Percentiles rank a stretch among this genome's conserved stretches.
phyloP scores from a whole-genome alignment of 2,329 filamentous ascomycete genomes.

The Aspergillus tanneri region DNA sequence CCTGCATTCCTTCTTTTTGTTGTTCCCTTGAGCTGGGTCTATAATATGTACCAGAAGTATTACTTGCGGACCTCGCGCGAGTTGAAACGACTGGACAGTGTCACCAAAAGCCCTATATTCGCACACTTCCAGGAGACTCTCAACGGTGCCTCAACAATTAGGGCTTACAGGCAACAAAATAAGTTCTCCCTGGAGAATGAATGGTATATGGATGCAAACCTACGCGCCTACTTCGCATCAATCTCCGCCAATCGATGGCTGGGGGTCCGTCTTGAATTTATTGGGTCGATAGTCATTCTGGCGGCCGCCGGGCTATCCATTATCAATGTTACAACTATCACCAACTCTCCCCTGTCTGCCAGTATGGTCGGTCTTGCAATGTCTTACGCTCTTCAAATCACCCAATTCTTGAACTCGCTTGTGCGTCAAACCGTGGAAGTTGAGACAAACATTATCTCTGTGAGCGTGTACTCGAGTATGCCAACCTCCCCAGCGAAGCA shows the following conservation, averaged over 20 bases:
- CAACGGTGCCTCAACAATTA: slow-evolving; percentile 89
- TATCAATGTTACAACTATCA: slow-evolving; percentile 70
- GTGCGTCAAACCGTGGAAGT: slow-evolving; percentile 98
- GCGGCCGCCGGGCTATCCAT: slow-evolving; percentile 79
- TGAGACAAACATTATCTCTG: slow-evolving; percentile 99
- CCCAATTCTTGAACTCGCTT: slow-evolving; percentile 97
- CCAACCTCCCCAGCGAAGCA: slow-evolving; percentile 84
- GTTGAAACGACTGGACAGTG: slow-evolving; percentile 91
- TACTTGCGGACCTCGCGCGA: slow-evolving; percentile 95
- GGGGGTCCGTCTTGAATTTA: slow-evolving; percentile 89
- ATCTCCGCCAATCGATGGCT: slow-evolving; percentile 95
- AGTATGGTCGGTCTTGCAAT: slow-evolving; percentile 89
- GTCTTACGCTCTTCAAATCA: slow-evolving; percentile 97
- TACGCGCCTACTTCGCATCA: slow-evolving; percentile 91
- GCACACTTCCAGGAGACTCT: slow-evolving; percentile 98
- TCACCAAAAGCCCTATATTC: slow-evolving; percentile 93
- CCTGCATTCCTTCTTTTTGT: slow-evolving; percentile 80
- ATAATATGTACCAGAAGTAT: slow-evolving; percentile 93
- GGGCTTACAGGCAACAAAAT: slow-evolving; percentile 85
- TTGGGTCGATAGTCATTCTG: slow-evolving; percentile 91
- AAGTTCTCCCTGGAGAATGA: slow-evolving; percentile 92
- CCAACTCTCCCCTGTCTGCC: slow-evolving; percentile 59
- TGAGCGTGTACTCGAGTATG: slow-evolving; percentile 98
- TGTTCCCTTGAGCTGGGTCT: slow-evolving; percentile 74
- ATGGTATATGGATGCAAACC: slow-evolving; percentile 93